These are phyloP conservation scores for Zymoseptoria crescenta DNA, from an alignment of 2,329 filamentous ascomycete species.

Conservation along the genomic window DNA sequence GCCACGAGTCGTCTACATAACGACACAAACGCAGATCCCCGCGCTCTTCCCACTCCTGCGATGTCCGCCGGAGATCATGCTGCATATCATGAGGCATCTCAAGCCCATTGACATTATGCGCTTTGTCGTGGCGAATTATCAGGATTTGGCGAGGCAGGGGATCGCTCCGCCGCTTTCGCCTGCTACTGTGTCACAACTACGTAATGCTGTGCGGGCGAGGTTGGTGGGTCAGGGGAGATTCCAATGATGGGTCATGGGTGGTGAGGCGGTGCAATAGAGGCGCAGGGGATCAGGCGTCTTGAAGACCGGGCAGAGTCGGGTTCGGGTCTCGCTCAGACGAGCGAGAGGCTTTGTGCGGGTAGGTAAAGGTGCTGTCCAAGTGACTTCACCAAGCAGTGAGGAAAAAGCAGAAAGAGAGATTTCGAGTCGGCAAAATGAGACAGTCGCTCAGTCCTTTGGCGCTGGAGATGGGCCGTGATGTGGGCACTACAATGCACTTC, in stretches of 20 bases:
- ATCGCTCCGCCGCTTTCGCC: conserved; percentile 28
- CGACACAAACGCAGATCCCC: conserved; percentile 23
- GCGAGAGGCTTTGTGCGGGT: background rate
- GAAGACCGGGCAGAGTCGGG: background rate
- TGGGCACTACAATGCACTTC: background rate
- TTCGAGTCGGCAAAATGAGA: background rate
- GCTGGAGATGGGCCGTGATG: background rate
- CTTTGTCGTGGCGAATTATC: conserved; percentile 33
- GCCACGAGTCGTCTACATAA: conserved; percentile 24
- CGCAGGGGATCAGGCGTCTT: background rate
- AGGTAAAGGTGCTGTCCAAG: background rate
- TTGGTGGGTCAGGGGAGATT: background rate
- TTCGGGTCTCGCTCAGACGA: background rate
- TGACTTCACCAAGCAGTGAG: background rate
- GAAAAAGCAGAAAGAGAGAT: background rate
- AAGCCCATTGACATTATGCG: conserved; percentile 32
- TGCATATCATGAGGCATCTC: conserved; percentile 32
- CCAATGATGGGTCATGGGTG: background rate
- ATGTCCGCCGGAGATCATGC: conserved; percentile 36
- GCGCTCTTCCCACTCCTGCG: conserved; percentile 23
- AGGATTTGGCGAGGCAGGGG: conserved; percentile 26
- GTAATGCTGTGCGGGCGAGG: conserved; percentile 14
- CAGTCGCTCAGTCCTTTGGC: background rate
- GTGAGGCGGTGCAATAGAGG: background rate
- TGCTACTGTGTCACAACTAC: conserved; percentile 20